Percentiles rank a stretch among this genome's conserved stretches.
These are phyloP conservation scores for Aureobasidium zeae DNA, from an alignment of 2,329 filamentous ascomycete genomes.

Conservation along the genomic window DNA sequence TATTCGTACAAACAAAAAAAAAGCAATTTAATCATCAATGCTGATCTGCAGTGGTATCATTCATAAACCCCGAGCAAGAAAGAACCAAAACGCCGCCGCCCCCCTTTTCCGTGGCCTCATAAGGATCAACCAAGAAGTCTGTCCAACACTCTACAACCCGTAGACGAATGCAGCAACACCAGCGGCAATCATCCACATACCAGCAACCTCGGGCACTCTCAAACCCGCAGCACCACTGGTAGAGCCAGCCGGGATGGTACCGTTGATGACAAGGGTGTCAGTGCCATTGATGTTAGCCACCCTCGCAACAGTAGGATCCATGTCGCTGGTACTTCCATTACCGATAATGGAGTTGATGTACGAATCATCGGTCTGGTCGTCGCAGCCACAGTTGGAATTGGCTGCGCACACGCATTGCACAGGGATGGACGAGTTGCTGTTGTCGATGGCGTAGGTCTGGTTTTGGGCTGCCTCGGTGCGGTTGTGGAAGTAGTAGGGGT, in stretches of 20 bases:
- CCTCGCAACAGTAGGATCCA: slow-evolving; percentile 54
- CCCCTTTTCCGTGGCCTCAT: too few species aligned
- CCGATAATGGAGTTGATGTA: slow-evolving; percentile 53
- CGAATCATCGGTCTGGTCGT: slow-evolving; percentile 52
- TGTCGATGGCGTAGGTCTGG: slow-evolving; percentile 21
- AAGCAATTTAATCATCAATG: too few species aligned
- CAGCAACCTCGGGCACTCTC: slow-evolving; percentile 26
- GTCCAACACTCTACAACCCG: too few species aligned
- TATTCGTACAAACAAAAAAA: too few species aligned
- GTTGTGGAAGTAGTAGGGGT: slow-evolving; percentile 47
- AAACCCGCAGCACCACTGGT: slow-evolving; percentile 22
- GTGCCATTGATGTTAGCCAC: slow-evolving; percentile 56
- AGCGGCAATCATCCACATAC: slow-evolving; percentile 33
- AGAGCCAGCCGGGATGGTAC: slow-evolving; percentile 51
- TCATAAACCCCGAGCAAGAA: too few species aligned
- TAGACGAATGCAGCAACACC: slow-evolving; percentile 30
- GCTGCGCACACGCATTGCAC: slow-evolving; percentile 54
- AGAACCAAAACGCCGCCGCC: too few species aligned
- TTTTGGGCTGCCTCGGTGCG: slow-evolving; percentile 32
- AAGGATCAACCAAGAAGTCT: too few species aligned
- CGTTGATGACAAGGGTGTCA: slow-evolving; percentile 59
- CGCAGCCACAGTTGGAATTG: slow-evolving; percentile 55
- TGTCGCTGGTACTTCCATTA: slow-evolving; percentile 50
- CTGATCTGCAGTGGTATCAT: too few species aligned
- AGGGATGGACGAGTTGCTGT: slow-evolving; percentile 48